These are phyloP conservation scores for Blastobotrys aristatus DNA, from an alignment of 1,139 yeast genomes.

Conservation along the genomic window DNA sequence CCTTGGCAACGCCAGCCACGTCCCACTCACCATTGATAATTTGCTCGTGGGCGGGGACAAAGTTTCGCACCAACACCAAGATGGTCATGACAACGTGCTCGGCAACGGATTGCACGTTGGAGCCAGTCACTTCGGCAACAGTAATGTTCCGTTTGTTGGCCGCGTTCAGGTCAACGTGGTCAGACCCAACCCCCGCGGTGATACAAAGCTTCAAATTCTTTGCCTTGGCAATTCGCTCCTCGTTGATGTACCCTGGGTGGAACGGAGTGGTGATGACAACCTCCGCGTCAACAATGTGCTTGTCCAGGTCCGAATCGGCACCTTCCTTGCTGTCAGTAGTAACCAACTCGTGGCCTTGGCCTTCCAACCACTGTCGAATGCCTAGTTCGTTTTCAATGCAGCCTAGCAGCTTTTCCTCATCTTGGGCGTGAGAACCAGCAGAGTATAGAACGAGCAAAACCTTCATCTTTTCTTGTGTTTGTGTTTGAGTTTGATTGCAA, in stretches of 20 bases:
- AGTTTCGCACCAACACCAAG: conserved; percentile 65
- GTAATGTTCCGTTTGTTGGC: conserved; percentile 61
- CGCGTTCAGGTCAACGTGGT: conserved; percentile 70
- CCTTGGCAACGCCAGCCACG: conserved; percentile 71
- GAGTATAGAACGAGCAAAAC: conserved; percentile 32
- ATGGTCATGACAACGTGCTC: conserved; percentile 78
- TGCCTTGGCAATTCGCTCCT: conserved; percentile 62
- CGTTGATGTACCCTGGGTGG: conserved; percentile 73
- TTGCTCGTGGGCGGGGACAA: conserved; percentile 73
- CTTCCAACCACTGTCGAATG: conserved; percentile 57
- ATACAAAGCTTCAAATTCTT: conserved; percentile 66
- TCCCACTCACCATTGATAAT: conserved; percentile 63
- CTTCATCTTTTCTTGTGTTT: conserved; percentile 20
- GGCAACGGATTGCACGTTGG: conserved; percentile 75
- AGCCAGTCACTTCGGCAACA: conserved; percentile 77
- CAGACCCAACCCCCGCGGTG: conserved; percentile 85
- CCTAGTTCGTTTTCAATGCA: conserved; percentile 75
- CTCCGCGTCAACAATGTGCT: conserved; percentile 65
- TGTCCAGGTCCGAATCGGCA: conserved; percentile 53
- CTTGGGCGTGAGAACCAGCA: conserved; percentile 47
- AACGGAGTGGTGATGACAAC: conserved; percentile 77
- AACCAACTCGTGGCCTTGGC: conserved; percentile 61
- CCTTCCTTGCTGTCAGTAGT: conserved; percentile 70
- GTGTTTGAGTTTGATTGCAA: not conserved
- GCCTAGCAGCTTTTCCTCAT: conserved; percentile 60